Conservation (phyloP, 768 basidiomycete genomes). For the Russula abietina region DNA sequence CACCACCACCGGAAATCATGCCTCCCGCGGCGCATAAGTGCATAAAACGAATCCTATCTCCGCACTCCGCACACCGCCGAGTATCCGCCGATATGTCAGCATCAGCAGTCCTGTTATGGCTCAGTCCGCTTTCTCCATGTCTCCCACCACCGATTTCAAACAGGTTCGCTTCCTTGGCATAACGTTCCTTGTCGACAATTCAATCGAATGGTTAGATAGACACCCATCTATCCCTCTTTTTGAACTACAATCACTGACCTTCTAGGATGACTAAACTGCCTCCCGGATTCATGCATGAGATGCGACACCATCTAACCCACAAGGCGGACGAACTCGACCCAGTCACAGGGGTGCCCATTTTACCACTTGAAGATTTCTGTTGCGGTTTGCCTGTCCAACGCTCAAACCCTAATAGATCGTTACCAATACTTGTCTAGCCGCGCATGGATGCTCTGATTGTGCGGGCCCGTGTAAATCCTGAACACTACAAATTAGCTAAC, state of each 20-base stretch:
- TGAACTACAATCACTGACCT: neutral
- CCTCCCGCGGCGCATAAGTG: too few relatives aligned
- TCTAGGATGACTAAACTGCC: constrained; percentile 74
- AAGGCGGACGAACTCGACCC: constrained; percentile 39
- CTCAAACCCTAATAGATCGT: neutral
- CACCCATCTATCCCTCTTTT: neutral
- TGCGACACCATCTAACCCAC: constrained; percentile 54
- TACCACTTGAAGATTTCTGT: constrained; percentile 69
- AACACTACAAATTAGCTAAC: neutral
- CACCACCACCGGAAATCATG: too few relatives aligned
- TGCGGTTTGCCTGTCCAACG: constrained; percentile 44
- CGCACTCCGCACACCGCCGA: too few relatives aligned
- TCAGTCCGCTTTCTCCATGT: neutral
- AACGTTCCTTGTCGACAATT: constrained; percentile 34
- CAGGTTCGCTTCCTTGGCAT: constrained; percentile 24
- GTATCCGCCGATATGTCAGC: too few relatives aligned
- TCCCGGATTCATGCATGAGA: constrained; percentile 68
- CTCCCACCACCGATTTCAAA: neutral
- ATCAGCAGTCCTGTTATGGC: too few relatives aligned
- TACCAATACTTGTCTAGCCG: constrained; percentile 42
- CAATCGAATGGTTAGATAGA: constrained; percentile 34
- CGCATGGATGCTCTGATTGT: constrained; percentile 80
- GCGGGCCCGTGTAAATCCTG: neutral
- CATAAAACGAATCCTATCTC: too few relatives aligned
- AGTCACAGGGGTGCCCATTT: constrained; percentile 50